Evolutionary conservation across 257 asterid species (phyloP).

Genomic region (Nyctanthes arbortristis): DNA sequence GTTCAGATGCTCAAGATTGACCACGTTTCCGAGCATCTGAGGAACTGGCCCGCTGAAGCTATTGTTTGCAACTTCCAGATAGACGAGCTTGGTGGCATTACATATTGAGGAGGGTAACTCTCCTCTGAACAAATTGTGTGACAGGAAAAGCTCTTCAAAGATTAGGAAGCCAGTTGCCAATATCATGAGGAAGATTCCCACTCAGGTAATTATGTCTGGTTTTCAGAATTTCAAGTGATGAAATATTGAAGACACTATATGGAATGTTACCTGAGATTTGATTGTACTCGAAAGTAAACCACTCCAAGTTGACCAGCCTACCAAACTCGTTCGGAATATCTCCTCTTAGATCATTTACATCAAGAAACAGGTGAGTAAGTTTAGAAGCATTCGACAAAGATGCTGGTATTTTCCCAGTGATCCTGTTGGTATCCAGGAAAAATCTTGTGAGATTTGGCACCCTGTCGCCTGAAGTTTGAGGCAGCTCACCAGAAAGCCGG

Average conservation of each 20-base stretch:
- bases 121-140: conserved; percentile 45
- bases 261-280: conserved; percentile 38
- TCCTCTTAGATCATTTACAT: conserved; percentile 40
- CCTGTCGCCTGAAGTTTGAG: conserved; percentile 24
- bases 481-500: conserved; percentile 35
- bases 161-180: conserved; percentile 46
- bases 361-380: conserved; percentile 24
- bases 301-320: conserved; percentile 21
- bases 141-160: conserved; percentile 35
- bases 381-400: conserved; percentile 41
- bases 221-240: conserved; percentile 34
- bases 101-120: conserved; percentile 39
- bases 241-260: conserved; percentile 33
- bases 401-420: conserved; percentile 34
- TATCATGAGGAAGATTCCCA: conserved; percentile 41
- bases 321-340: conserved; percentile 34
- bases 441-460: conserved; percentile 33
- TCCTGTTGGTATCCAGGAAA: conserved; percentile 41
- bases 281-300: conserved; percentile 39
- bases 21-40: conserved; percentile 40
- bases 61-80: conserved; percentile 35
- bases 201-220: conserved; percentile 32
- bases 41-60: conserved; percentile 42
- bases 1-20: conserved; percentile 27
- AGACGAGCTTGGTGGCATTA: conserved; percentile 36